Base-by-base conservation (phyloP, 164 flowering plant genomes). In the Aristolochia fimbriata region DNA sequence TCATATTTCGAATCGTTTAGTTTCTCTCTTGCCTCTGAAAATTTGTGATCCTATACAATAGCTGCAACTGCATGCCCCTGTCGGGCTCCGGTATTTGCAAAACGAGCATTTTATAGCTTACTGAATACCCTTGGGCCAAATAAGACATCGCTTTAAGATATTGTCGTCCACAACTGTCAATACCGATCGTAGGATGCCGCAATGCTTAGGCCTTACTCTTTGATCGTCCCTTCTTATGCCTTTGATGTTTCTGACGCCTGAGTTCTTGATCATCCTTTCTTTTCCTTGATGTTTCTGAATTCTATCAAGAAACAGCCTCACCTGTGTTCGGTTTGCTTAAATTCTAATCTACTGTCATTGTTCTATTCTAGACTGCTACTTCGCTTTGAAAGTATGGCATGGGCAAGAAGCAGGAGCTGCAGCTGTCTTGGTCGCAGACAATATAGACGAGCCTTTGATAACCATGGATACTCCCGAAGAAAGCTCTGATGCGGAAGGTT, bases 381-480 rank as follows among this genome's bases (percentile, higher is more conserved):
- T 92, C 66, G 91, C 97, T 2, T 67, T 79, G 81, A 92, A 92
- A 73, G 97, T 70, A 25, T 92, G 91, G 91, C 76, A 92, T 68
- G 98, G 64, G 15, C 98, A 92, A 66, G 74, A 79, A 58, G 96
- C 90, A 1, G 96, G 98, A 60, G 98, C 84, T n/a, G 83, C 93
- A 51, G 96, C 96, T n/a, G 88, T 92, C 19, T 62, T 92, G 57
- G 96, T 92, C 22, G 88, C 88, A 6, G 98, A 92, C 67, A 70
- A 24, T 72, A 62, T 74, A 16, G 87, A 84, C 47, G 98, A 92
- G 66, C 87, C 94, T 54, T 72, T 89, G 37, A 77, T 92, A 49
- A 92, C 98, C 11, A 92, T 92, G 98, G 97, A 92, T 62, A 75
- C 90, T 49, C 98, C 97, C 2, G 80, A 82, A 58, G 98, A 81